A percentile compares a stretch with the other conserved stretches of the same genome.
phyloP scores from a whole-genome alignment of 139 green algal genomes.

The Asterochloris erici region DNA sequence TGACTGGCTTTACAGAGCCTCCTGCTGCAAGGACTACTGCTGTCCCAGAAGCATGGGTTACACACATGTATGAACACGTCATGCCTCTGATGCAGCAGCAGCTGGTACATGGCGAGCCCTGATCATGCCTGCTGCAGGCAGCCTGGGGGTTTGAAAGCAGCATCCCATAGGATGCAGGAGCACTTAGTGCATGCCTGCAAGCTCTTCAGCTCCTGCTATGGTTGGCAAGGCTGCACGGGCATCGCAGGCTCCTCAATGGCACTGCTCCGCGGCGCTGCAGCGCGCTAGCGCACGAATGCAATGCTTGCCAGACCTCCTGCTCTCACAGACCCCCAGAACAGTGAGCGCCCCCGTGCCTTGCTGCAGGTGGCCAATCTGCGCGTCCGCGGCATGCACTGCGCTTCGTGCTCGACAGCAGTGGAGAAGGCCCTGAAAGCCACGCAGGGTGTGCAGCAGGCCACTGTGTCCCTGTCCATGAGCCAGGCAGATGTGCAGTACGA shows the following conservation, averaged over 20 bases:
- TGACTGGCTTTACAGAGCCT: too few species aligned
- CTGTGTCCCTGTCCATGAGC: slow-evolving; percentile 43
- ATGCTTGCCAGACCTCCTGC: not conserved
- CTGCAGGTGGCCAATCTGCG: slow-evolving; percentile 23
- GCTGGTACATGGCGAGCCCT: not conserved
- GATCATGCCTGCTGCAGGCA: not conserved
- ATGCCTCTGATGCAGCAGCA: not conserved
- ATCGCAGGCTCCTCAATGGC: too few species aligned
- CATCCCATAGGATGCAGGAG: not conserved
- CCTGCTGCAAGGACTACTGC: not conserved
- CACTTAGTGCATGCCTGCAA: not conserved
- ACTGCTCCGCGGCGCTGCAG: too few species aligned
- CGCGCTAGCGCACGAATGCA: too few species aligned
- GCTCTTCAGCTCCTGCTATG: not conserved
- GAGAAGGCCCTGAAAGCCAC: slow-evolving; percentile 49
- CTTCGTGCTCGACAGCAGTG: slow-evolving; percentile 52
- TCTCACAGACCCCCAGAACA: not conserved
- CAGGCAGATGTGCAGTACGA: slow-evolving; percentile 35
- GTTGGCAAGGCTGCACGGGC: too few species aligned
- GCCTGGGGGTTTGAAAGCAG: not conserved
- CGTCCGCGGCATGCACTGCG: slow-evolving; percentile 78
- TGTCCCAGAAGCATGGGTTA: not conserved
- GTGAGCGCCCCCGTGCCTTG: not conserved
- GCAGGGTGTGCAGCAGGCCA: slow-evolving; percentile 39
- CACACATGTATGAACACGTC: not conserved